Percentiles rank a stretch among this genome's conserved stretches.
Conservation (phyloP, 352 stramenopile species). For the Phytophthora litchii region DNA sequence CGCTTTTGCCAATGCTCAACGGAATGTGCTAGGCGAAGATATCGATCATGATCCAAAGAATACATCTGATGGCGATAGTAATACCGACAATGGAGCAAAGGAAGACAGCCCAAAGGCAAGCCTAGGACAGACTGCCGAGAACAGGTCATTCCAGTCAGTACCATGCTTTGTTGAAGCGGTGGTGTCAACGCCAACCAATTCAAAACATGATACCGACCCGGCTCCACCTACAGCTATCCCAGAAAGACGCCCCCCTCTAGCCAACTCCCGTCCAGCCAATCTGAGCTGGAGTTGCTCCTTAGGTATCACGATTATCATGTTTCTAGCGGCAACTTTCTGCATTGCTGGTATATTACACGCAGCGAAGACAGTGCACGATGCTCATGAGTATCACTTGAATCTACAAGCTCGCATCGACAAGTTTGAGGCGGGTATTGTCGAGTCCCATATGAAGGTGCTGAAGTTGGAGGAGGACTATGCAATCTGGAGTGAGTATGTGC, state of each 20-base stretch:
- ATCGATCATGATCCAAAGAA: neutral
- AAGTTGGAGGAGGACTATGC: constrained; percentile 75
- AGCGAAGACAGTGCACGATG: constrained; percentile 54
- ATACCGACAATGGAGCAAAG: neutral
- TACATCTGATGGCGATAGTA: neutral
- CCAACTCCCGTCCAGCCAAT: constrained; percentile 4
- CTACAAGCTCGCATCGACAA: constrained; percentile 57
- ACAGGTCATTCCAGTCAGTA: neutral
- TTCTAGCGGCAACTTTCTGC: constrained; percentile 57
- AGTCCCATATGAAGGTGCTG: constrained; percentile 67
- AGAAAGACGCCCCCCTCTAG: neutral
- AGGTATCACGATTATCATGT: constrained; percentile 41
- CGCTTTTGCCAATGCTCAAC: constrained; percentile 7
- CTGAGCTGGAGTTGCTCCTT: constrained; percentile 32
- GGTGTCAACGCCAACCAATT: neutral
- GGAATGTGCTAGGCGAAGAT: neutral
- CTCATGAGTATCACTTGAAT: constrained; percentile 68
- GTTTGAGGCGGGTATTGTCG: constrained; percentile 69
- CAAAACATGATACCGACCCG: neutral
- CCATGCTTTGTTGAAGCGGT: constrained; percentile 2
- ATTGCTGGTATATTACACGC: constrained; percentile 56
- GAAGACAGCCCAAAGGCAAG: neutral
- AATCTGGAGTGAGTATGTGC: constrained; percentile 78
- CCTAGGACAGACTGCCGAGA: neutral
- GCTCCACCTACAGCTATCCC: neutral